phyloP scores from a whole-genome alignment of 495 filamentous ascomycete genomes.

The Aspergillus bridgeri region DNA sequence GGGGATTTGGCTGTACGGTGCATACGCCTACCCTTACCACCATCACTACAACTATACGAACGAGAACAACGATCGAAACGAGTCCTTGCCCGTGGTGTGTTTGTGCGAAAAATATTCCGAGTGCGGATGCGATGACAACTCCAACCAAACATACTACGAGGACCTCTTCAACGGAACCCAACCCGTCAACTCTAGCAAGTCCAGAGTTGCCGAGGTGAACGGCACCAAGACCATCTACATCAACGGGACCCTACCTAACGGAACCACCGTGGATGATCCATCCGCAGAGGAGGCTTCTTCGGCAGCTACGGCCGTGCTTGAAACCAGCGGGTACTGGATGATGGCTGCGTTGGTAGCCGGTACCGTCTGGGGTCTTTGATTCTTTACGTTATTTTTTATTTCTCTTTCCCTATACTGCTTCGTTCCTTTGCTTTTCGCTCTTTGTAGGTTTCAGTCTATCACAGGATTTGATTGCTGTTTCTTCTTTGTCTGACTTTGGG shows the following conservation, averaged over 20 bases:
- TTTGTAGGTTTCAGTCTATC: too few relatives aligned
- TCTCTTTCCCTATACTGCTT: too few relatives aligned
- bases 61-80: slow-evolving; percentile 47
- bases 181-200: slow-evolving; percentile 59
- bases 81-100: slow-evolving; percentile 70
- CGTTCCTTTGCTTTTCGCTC: slow-evolving; percentile 3
- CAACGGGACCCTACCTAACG: slow-evolving; percentile 84
- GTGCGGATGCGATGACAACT: slow-evolving; percentile 83
- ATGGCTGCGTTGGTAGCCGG: slow-evolving; percentile 52
- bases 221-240: slow-evolving; percentile 72
- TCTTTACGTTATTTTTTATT: slow-evolving; percentile 1
- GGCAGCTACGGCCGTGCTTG: slow-evolving; percentile 34
- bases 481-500: too few relatives aligned
- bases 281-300: slow-evolving; percentile 11
- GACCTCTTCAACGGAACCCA: slow-evolving; percentile 65
- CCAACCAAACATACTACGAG: slow-evolving; percentile 54
- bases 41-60: slow-evolving; percentile 56
- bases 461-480: too few relatives aligned
- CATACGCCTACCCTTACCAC: slow-evolving; percentile 65
- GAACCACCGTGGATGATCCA: slow-evolving; percentile 62
- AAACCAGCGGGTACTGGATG: slow-evolving; percentile 59
- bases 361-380: slow-evolving; percentile 43
- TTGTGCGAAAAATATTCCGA: slow-evolving; percentile 64
- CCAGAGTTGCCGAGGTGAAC: slow-evolving; percentile 63
- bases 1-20: slow-evolving; percentile 53